A percentile compares a stretch with the other conserved stretches of the same genome.
phyloP scores from a whole-genome alignment of 148 eudicot species.

The Vaccinium macrocarpon region DNA sequence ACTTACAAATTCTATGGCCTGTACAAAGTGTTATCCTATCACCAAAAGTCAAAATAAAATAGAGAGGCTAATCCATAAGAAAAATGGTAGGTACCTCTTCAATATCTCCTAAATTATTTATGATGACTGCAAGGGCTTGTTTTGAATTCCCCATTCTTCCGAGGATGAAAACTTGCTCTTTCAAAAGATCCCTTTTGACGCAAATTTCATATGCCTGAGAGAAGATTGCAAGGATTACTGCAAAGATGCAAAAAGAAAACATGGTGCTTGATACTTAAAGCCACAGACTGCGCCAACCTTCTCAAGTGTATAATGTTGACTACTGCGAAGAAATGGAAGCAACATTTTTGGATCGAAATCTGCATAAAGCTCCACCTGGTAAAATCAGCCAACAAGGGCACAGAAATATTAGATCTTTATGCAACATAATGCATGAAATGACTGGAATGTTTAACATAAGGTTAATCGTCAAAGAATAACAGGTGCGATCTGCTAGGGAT shows the following conservation, averaged over 20 bases:
- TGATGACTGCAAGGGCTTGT: slow-evolving; percentile 89
- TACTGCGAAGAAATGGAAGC: slow-evolving; percentile 89
- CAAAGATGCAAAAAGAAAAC: slow-evolving; percentile 6
- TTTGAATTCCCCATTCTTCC: slow-evolving; percentile 95
- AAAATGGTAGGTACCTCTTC: slow-evolving; percentile 57
- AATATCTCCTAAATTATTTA: slow-evolving; percentile 84
- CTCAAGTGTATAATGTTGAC: slow-evolving; percentile 93
- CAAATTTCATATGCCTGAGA: slow-evolving; percentile 39
- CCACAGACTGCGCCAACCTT: slow-evolving; percentile 50
- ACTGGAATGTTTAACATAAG: neutral
- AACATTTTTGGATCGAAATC: slow-evolving; percentile 84
- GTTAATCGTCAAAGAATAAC: neutral
- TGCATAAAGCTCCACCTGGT: slow-evolving; percentile 95
- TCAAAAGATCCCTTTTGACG: slow-evolving; percentile 31
- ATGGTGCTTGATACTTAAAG: neutral
- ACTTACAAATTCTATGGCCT: slow-evolving; percentile 96
- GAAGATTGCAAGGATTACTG: slow-evolving; percentile 18
- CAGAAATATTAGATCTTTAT: slow-evolving; percentile 10
- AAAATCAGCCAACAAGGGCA: slow-evolving; percentile 7
- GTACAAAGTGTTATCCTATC: slow-evolving; percentile 24
- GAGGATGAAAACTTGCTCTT: slow-evolving; percentile 90
- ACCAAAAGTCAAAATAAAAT: neutral
- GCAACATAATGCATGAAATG: slow-evolving; percentile 9
- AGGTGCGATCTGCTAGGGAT: neutral
- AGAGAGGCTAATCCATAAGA: neutral